Base-by-base conservation (phyloP, 177 flowering plant species). In the Vitis hybrid region DNA sequence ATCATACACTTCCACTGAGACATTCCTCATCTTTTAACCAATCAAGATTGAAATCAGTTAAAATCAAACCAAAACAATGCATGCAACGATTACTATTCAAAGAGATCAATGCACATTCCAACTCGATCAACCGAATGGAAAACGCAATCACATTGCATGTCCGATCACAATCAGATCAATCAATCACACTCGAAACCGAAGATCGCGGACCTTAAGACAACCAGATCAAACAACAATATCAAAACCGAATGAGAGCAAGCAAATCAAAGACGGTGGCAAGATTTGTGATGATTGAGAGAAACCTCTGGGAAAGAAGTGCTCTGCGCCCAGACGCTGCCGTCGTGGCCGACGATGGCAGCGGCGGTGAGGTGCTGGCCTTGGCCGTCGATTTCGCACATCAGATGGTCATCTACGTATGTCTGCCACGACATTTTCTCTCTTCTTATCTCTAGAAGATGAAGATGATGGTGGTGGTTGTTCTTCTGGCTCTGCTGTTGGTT, bases 321-420 rank as follows among this genome's bases (percentile, higher is more conserved):
- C 78, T 88, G 86, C 20, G 92, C 90, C 92, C 92, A 88, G n/a
- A 88, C 82, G 73, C 82, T 80, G 22, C 90, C 90, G 69, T 86
- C 92, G 20, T 77, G 89, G 68, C 90, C 93, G 65, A 89, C 45
- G 72, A 89, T 89, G 29, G 93, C 93, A 18, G 93, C 84, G 68
- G 93, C 75, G 19, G 83, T 48, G 74, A 86, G 88, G 33, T 75
- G 83, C 29, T 80, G 74, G 67, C 78, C 82, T 11, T 29, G 50
- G 45, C 86, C 88, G 8, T 87, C 93, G 51, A 89, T 83, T 26
- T 87, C 90, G 71, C 93, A 89, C 87, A 89, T 79, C 76, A 89
- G 78, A 49, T 89, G 93, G 4, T 89, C 93, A 50, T 88, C 92
- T 2, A 88, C 92, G 77, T 88, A 88, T 0, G 86, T 67, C 75